Evolutionary conservation across 1,139 yeast species (phyloP).

Genomic region (Meyerozyma carpophila): DNA sequence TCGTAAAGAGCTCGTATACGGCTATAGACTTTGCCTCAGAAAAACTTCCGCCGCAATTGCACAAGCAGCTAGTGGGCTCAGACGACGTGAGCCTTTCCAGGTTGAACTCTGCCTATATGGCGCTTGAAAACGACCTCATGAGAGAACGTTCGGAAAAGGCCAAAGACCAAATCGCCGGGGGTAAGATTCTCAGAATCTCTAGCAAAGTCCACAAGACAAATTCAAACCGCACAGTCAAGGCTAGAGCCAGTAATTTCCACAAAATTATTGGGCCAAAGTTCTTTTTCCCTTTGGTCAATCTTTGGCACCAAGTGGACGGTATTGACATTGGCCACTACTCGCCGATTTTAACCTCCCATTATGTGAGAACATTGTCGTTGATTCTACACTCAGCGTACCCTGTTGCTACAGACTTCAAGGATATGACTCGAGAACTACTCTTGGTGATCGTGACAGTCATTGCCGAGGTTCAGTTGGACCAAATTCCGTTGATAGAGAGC

Average conservation of each 20-base stretch:
- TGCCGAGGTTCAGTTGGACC: constrained; percentile 15
- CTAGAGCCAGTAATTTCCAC: constrained; percentile 31
- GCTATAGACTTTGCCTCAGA: constrained; percentile 32
- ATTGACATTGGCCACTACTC: constrained; percentile 52
- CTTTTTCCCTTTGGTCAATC: constrained; percentile 51
- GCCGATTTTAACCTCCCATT: constrained; percentile 52
- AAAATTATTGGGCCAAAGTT: constrained; percentile 41
- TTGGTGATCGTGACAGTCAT: constrained; percentile 27
- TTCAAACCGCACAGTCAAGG: constrained; percentile 5
- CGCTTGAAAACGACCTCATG: constrained; percentile 31
- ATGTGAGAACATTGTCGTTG: constrained; percentile 51
- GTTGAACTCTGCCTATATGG: constrained; percentile 4
- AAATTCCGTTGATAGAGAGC: constrained; percentile 39
- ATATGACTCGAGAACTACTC: constrained; percentile 54
- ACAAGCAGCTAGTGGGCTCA: constrained; percentile 23
- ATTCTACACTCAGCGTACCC: constrained; percentile 57
- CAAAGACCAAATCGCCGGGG: constrained; percentile 31
- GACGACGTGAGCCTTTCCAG: constrained; percentile 2
- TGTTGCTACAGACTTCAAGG: constrained; percentile 40
- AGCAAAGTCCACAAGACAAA: constrained; percentile 17
- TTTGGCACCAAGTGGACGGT: constrained; percentile 47
- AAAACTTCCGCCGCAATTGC: constrained; percentile 43
- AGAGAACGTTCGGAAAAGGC: constrained; percentile 35
- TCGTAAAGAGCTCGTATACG: constrained; percentile 30
- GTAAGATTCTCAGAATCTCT: constrained; percentile 53